A percentile compares a stretch with the other conserved stretches of the same genome.
Evolutionary conservation across 2,329 filamentous ascomycete genomes (phyloP).

Genomic region (Aspergillus costaricaensis): DNA sequence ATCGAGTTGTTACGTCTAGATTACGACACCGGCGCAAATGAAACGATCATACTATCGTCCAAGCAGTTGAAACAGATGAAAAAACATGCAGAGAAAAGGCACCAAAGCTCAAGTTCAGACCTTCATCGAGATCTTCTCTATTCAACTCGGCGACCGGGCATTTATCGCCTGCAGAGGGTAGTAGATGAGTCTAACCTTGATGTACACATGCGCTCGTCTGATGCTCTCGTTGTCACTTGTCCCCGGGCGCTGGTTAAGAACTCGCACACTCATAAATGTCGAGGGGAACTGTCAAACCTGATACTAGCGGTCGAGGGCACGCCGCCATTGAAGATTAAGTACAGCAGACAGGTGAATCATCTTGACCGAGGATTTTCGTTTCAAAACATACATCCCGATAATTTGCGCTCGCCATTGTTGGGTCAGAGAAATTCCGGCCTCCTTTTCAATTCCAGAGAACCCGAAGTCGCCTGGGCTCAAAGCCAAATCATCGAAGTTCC

Average conservation of each 20-base stretch:
- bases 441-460: constrained; percentile 55
- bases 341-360: constrained; percentile 83
- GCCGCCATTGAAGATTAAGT: constrained; percentile 87
- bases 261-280: constrained; percentile 69
- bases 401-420: constrained; percentile 75
- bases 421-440: constrained; percentile 59
- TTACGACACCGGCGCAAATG: constrained; percentile 75
- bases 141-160: constrained; percentile 78
- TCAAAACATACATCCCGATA: constrained; percentile 90
- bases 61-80: constrained; percentile 75
- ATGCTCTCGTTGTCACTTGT: constrained; percentile 83
- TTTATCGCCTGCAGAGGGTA: constrained; percentile 82
- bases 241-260: constrained; percentile 75
- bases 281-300: constrained; percentile 83
- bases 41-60: constrained; percentile 73
- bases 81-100: constrained; percentile 65
- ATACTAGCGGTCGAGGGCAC: constrained; percentile 82
- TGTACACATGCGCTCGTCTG: constrained; percentile 73
- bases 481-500: constrained; percentile 74
- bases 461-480: constrained; percentile 74
- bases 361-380: constrained; percentile 84
- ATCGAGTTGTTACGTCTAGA: constrained; percentile 89
- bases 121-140: constrained; percentile 70
- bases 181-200: constrained; percentile 93
- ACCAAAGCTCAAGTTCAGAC: constrained; percentile 50